Base-by-base conservation (phyloP, 78 protist genomes). In the slime mould (Dictyostelium discoideum) region DNA sequence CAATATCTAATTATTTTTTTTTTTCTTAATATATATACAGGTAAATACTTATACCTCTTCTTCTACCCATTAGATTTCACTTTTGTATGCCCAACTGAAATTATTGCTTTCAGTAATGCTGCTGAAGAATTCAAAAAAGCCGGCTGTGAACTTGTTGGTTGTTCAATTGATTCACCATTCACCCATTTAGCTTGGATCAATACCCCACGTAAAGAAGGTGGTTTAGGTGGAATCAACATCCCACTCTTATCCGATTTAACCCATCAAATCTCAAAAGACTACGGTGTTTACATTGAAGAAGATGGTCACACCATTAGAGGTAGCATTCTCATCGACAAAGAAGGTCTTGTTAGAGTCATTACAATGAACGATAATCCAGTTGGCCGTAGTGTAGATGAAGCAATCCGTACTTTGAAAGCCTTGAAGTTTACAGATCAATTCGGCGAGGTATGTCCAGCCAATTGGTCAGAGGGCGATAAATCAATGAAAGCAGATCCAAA, bases 111-210 rank as follows among this genome's bases (percentile, higher is more conserved):
- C 97, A 63, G 86, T 29, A 99, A 98, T 65, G 92, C 98, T 16
- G 97, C 60, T 32, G 95, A 95, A 44, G 99, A 99, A 93, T 99
- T 99, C 97, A 32, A 65, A 22, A 86, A 65, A 73, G 37, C 86
- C 46, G 92, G 92, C 86, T 46, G 88, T 50, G 98, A 97, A 79
- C 97, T 98, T 42, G 37, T 97, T 48, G 99, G 94, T 24, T 57
- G 81, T 74, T 94, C 98, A 20, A 87, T 97, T 9, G 99, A 99
- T 98, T 86, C 97, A 54, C 85, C 88, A 79, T 96, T 94, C 94
- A 29, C 98, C 22, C 99, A 98, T 81, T 92, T 98, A 26, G 99
- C 99, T 74, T 98, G 99, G 99, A 50, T 92, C 85, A 97, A 98
- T 83, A 97, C 98, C 22, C 98, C 99, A 39, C 97, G 99, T 88